A percentile compares a stretch with the other conserved stretches of the same genome.
Conservation (phyloP, 2,329 filamentous ascomycete genomes). For the Laburnicola sp. region DNA sequence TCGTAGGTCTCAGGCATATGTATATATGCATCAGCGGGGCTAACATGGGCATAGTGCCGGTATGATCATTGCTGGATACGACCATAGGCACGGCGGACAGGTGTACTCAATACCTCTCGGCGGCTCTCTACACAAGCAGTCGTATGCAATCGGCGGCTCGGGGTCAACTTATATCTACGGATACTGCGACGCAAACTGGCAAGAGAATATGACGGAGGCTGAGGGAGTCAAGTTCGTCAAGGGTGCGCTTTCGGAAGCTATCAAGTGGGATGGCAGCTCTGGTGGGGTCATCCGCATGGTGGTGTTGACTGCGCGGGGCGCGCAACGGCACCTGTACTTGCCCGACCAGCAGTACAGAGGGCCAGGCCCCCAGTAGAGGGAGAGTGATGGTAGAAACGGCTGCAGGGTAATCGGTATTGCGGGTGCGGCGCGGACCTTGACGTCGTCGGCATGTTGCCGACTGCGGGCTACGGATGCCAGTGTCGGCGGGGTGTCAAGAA, state of each 20-base stretch:
- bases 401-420: neutral
- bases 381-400: constrained; percentile 1
- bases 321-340: constrained; percentile 91
- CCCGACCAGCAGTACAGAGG: constrained; percentile 83
- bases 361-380: constrained; percentile 59
- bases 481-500: neutral
- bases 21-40: constrained; percentile 13
- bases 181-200: constrained; percentile 96
- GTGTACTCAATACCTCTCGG: constrained; percentile 97
- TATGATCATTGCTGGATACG: constrained; percentile 98
- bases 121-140: constrained; percentile 94
- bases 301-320: constrained; percentile 86
- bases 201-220: constrained; percentile 87
- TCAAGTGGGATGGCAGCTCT: constrained; percentile 99
- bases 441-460: neutral
- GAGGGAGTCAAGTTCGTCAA: constrained; percentile 94
- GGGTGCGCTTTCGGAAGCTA: constrained; percentile 85
- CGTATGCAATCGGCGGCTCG: constrained; percentile 93
- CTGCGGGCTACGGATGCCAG: neutral
- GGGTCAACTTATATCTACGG: constrained; percentile 99
- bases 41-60: constrained; percentile 67
- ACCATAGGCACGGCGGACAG: constrained; percentile 90
- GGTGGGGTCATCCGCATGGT: constrained; percentile 98
- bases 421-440: neutral
- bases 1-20: constrained; percentile 61